Conservation (phyloP, 768 basidiomycete genomes). For the Macrolepiota fuliginosa region DNA sequence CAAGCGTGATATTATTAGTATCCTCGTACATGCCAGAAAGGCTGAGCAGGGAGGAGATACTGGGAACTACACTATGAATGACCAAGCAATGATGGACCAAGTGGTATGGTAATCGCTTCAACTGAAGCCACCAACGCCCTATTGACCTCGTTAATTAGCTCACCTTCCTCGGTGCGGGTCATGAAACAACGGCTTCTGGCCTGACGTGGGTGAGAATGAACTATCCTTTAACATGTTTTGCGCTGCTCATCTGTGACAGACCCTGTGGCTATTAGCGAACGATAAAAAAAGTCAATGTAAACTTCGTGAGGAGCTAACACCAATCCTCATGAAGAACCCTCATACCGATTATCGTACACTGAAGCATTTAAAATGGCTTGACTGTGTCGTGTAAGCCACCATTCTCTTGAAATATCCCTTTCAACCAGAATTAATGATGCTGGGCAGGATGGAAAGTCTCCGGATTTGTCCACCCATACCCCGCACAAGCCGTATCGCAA, state of each 20-base stretch:
- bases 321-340: conserved; percentile 30
- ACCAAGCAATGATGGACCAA: conserved; percentile 39
- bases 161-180: conserved; percentile 47
- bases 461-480: conserved; percentile 40
- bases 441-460: conserved; percentile 35
- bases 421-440: neutral
- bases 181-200: conserved; percentile 46
- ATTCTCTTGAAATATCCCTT: neutral
- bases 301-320: conserved; percentile 50
- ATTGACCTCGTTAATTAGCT: conserved; percentile 23
- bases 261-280: conserved; percentile 52
- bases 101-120: conserved; percentile 21
- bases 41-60: conserved; percentile 23
- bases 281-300: conserved; percentile 45
- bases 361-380: conserved; percentile 37
- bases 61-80: conserved; percentile 29
- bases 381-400: conserved; percentile 35
- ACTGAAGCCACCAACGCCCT: neutral
- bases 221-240: neutral
- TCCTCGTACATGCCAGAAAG: conserved; percentile 35
- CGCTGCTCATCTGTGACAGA: conserved; percentile 24
- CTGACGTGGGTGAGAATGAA: conserved; percentile 39
- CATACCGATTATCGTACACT: conserved; percentile 38
- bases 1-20: conserved; percentile 39
- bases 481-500: conserved; percentile 36